Conservation (phyloP, 2,329 filamentous ascomycete species). For the Juglanconis sp. region DNA sequence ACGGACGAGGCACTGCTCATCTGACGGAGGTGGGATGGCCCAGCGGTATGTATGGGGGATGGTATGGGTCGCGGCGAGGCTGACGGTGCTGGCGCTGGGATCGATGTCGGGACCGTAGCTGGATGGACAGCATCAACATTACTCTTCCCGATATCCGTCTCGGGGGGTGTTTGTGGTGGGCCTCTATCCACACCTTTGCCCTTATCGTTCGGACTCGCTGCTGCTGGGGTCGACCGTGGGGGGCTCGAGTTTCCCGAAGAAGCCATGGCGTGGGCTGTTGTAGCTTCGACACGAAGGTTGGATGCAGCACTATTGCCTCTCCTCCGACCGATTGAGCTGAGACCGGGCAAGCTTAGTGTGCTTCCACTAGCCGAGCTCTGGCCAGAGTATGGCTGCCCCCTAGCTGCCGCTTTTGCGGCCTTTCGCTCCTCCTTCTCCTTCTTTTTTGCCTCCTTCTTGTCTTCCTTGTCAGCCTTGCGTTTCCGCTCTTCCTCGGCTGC, state of each 20-base stretch:
- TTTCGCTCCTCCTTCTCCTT: slow-evolving; percentile 83
- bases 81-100: slow-evolving; percentile 26
- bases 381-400: slow-evolving; percentile 35
- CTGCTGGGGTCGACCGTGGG: slow-evolving; percentile 16
- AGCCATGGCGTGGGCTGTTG: slow-evolving; percentile 42
- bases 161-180: slow-evolving; percentile 22
- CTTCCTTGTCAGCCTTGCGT: slow-evolving; percentile 77
- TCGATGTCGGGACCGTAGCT: slow-evolving; percentile 16
- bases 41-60: slow-evolving; percentile 50
- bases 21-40: slow-evolving; percentile 71
- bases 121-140: slow-evolving; percentile 23
- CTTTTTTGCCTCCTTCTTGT: slow-evolving; percentile 78
- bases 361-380: slow-evolving; percentile 58
- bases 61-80: slow-evolving; percentile 43
- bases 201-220: slow-evolving; percentile 41
- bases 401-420: slow-evolving; percentile 60
- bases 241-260: slow-evolving; percentile 33
- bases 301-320: slow-evolving; percentile 59
- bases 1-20: slow-evolving; percentile 85
- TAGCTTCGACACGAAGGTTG: slow-evolving; percentile 56
- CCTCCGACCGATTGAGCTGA: slow-evolving; percentile 53
- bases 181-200: slow-evolving; percentile 67
- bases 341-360: slow-evolving; percentile 58
- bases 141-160: slow-evolving; percentile 19
- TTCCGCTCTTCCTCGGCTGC: slow-evolving; percentile 91